A percentile compares a stretch with the other conserved stretches of the same genome.
Conservation (phyloP, 495 filamentous ascomycete species). For the Penicillium turbatum region DNA sequence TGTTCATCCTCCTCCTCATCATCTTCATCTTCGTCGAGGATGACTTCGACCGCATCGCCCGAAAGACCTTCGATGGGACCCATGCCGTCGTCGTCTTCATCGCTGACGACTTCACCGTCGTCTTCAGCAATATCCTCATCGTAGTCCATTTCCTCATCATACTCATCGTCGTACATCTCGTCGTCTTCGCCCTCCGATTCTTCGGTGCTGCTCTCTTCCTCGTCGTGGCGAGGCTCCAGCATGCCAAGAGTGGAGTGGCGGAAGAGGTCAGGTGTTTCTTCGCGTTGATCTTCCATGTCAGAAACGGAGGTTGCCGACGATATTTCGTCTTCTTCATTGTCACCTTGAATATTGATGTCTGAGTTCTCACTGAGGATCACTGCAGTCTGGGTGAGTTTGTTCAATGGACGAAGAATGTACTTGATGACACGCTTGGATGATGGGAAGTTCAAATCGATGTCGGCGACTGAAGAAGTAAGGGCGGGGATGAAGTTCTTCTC, state of each 20-base stretch:
- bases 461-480: slow-evolving; percentile 86
- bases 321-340: slow-evolving; percentile 81
- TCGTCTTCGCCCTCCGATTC: slow-evolving; percentile 69
- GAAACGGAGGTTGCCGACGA: slow-evolving; percentile 86
- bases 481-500: slow-evolving; percentile 91
- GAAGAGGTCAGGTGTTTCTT: slow-evolving; percentile 96
- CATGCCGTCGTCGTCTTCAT: slow-evolving; percentile 84
- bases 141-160: slow-evolving; percentile 86
- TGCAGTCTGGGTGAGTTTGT: slow-evolving; percentile 81
- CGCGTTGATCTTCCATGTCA: slow-evolving; percentile 79
- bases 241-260: slow-evolving; percentile 94
- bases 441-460: slow-evolving; percentile 93
- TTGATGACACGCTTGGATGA: slow-evolving; percentile 90
- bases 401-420: slow-evolving; percentile 86
- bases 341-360: slow-evolving; percentile 63
- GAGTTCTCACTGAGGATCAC: slow-evolving; percentile 73
- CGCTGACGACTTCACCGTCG: slow-evolving; percentile 82
- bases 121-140: slow-evolving; percentile 70
- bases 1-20: slow-evolving; percentile 61
- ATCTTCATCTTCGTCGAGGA: slow-evolving; percentile 69
- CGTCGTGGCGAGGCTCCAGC: slow-evolving; percentile 77
- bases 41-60: slow-evolving; percentile 79
- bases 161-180: slow-evolving; percentile 82
- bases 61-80: slow-evolving; percentile 81
- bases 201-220: slow-evolving; percentile 64